A percentile compares a stretch with the other conserved stretches of the same genome.
phyloP scores from a whole-genome alignment of 2,329 filamentous ascomycete genomes.

The Fusarium sororula region DNA sequence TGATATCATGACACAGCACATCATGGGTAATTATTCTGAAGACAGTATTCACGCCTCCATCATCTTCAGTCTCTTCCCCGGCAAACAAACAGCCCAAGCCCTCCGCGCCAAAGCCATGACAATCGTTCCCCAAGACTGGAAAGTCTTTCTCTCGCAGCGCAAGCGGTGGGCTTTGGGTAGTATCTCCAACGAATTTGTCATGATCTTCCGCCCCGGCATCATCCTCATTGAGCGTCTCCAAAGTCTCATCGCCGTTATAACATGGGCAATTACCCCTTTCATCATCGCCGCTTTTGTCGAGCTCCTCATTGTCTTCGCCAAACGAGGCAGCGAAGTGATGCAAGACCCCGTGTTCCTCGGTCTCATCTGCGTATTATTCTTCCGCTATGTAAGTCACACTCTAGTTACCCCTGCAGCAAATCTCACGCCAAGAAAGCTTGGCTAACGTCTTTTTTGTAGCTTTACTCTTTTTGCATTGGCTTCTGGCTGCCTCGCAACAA shows the following conservation, averaged over 20 bases:
- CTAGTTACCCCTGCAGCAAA: not conserved
- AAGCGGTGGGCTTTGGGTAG: slow-evolving; percentile 60
- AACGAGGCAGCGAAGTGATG: slow-evolving; percentile 46
- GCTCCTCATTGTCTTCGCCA: slow-evolving; percentile 48
- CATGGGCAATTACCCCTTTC: slow-evolving; percentile 57
- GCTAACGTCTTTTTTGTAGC: slow-evolving; percentile 38
- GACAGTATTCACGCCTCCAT: slow-evolving; percentile 60
- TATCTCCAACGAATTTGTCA: slow-evolving; percentile 59
- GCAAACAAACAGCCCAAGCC: slow-evolving; percentile 56
- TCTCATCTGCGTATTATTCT: slow-evolving; percentile 49
- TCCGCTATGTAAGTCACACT: slow-evolving; percentile 51
- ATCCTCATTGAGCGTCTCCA: slow-evolving; percentile 55
- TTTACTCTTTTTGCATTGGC: slow-evolving; percentile 54
- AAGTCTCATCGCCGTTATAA: slow-evolving; percentile 56
- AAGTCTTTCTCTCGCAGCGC: slow-evolving; percentile 59
- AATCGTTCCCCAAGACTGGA: slow-evolving; percentile 55
- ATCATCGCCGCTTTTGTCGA: slow-evolving; percentile 53
- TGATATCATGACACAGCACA: slow-evolving; percentile 58
- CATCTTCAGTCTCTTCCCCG: slow-evolving; percentile 56
- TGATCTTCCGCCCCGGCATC: slow-evolving; percentile 56
- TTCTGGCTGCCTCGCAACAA: slow-evolving; percentile 54
- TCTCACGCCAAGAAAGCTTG: slow-evolving; percentile 5
- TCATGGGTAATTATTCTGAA: slow-evolving; percentile 60
- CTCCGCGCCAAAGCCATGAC: slow-evolving; percentile 58
- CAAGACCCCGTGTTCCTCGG: slow-evolving; percentile 49